These are phyloP conservation scores for Xylona heveae DNA, from an alignment of 495 filamentous ascomycete genomes.

Conservation along the genomic window DNA sequence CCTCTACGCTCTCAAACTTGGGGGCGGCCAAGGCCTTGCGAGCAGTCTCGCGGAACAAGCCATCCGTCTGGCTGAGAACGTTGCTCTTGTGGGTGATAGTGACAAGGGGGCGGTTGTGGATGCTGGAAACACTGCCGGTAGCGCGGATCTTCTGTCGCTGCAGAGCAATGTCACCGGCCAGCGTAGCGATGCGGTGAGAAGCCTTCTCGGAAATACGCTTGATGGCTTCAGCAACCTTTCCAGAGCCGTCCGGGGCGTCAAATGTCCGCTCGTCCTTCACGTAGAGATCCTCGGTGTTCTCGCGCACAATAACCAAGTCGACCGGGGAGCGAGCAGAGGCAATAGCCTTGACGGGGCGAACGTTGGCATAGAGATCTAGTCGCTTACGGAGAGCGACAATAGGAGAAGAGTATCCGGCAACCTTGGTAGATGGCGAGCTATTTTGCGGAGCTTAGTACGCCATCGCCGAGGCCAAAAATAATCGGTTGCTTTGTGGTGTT, in stretches of 20 bases:
- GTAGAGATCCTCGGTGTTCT: constrained; percentile 98
- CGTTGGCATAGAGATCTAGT: constrained; percentile 90
- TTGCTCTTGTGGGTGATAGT: constrained; percentile 99
- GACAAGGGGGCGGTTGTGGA: constrained; percentile 52
- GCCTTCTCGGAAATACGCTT: constrained; percentile 86
- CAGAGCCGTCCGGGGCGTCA: constrained; percentile 37
- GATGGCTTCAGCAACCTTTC: constrained; percentile 88
- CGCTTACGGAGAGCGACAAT: constrained; percentile 94
- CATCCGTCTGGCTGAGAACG: constrained; percentile 89
- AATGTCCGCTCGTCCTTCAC: constrained; percentile 88
- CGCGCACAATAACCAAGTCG: constrained; percentile 93
- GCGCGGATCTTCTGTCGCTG: constrained; percentile 62
- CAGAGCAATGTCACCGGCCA: constrained; percentile 86
- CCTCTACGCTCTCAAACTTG: constrained; percentile 35
- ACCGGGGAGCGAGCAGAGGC: constrained; percentile 38
- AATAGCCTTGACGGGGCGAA: constrained; percentile 85
- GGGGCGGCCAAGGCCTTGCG: constrained; percentile 42
- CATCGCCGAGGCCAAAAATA: not conserved
- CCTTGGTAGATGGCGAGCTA: constrained; percentile 65
- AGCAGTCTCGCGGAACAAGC: constrained; percentile 73
- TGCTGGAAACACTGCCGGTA: constrained; percentile 20
- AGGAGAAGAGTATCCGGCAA: constrained; percentile 87
- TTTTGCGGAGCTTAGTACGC: too few relatives aligned
- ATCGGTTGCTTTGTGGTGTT: not conserved
- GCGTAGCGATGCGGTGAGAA: constrained; percentile 62